Base-by-base conservation (phyloP, 345 rosid species). In the Cardamine resedifolia region DNA sequence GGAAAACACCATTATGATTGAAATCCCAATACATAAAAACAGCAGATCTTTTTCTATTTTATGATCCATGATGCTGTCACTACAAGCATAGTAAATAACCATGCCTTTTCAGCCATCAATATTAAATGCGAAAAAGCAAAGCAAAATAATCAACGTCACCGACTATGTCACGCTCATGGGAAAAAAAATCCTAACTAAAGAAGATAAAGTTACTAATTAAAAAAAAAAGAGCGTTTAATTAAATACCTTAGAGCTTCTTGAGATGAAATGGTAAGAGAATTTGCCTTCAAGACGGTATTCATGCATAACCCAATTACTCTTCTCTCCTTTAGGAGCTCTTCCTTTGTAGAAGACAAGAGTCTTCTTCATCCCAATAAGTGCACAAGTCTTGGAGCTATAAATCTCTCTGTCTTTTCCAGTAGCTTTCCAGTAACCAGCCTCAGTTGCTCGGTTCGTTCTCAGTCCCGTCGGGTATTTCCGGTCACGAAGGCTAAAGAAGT, bases 311-410 rank as follows among this genome's bases (percentile, higher is more conserved):
- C 98, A 93, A 81, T 86, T 89, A 71, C 88, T 90, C 65, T 93
- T 93, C 72, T 86, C 98, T 11, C 98, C 98, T 73, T 93, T 89
- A 2, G 97, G 98, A 30, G 98, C 97, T 76, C 98, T 82, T 18
- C 98, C 98, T 71, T 89, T 65, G 79, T 93, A 93, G 56, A 93
- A 93, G 21, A 93, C 98, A 27, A 93, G 83, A 33, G 98, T 93
- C 79, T 93, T 93, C 83, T 93, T 93, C 98, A 93, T 93, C n/a
- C 98, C 98, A 19, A 93, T 87, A 23, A 93, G 87, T n/a, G 96
- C 83, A 80, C 83, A 76, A 14, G 97, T 90, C 84, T 89, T 93
- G 11, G 96, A 82, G 77, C 97, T 93, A 59, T 66, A 85, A 38
- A 93, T 87, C 85, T 93, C 98, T 39, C 94, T 79, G 67, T 93